A percentile compares a stretch with the other conserved stretches of the same genome.
phyloP scores from a whole-genome alignment of 371 early-diverging fungal species.

The Dichotomocladium elegans region DNA sequence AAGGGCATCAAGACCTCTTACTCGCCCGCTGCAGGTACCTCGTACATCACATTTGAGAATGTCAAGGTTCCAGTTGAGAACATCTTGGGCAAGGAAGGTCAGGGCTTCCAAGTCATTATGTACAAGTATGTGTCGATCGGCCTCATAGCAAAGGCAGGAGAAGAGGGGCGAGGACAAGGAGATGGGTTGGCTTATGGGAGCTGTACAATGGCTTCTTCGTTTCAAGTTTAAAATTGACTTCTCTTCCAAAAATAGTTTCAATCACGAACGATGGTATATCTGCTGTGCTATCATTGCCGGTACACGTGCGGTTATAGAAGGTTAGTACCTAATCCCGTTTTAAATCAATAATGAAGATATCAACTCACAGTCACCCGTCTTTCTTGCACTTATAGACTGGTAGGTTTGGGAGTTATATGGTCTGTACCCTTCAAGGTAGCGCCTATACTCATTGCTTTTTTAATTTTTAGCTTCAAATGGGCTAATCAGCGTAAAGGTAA shows the following conservation, averaged over 20 bases:
- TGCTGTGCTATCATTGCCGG: slow-evolving; percentile 75
- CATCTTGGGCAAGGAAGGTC: slow-evolving; percentile 81
- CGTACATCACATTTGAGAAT: slow-evolving; percentile 50
- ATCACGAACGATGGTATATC: slow-evolving; percentile 80
- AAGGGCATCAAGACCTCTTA: slow-evolving; percentile 63
- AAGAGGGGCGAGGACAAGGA: slow-evolving; percentile 31
- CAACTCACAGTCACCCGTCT: background rate
- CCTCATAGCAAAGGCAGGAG: background rate
- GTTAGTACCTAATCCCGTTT: slow-evolving; percentile 17
- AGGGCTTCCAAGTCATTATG: slow-evolving; percentile 82
- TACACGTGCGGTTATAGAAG: slow-evolving; percentile 78
- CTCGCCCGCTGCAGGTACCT: slow-evolving; percentile 55
- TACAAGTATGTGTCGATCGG: slow-evolving; percentile 15
- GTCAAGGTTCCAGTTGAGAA: slow-evolving; percentile 76
- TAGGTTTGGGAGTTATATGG: background rate
- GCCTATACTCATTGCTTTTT: background rate
- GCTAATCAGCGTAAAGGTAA: slow-evolving; percentile 84
- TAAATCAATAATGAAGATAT: background rate
- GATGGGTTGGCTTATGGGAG: no score
- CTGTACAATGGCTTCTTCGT: no score
- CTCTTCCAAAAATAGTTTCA: slow-evolving; percentile 55
- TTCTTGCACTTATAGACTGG: slow-evolving; percentile 1
- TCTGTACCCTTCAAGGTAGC: no score
- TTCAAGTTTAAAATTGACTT: slow-evolving; percentile 45
- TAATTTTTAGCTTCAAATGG: slow-evolving; percentile 54